Conservation (phyloP, 2,329 filamentous ascomycete species). For the Penicillium fuscoglaucum region DNA sequence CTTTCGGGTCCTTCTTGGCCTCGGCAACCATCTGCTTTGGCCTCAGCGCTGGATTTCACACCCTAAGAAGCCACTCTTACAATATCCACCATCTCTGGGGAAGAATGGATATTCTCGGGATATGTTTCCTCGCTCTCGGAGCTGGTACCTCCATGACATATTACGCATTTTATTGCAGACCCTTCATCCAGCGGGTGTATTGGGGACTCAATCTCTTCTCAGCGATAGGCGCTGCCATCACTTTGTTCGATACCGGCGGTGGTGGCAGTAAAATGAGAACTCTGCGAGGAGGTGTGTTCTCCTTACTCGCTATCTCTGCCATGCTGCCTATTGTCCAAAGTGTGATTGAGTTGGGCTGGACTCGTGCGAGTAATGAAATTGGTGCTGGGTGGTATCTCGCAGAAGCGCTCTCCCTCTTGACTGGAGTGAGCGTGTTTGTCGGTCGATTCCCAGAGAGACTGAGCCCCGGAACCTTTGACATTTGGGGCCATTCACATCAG, state of each 20-base stretch:
- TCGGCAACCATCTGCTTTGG: slow-evolving; percentile 11
- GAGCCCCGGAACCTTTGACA: slow-evolving; percentile 16
- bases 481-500: slow-evolving; percentile 19
- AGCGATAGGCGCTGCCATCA: slow-evolving; percentile 15
- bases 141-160: slow-evolving; percentile 25
- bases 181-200: slow-evolving; percentile 21
- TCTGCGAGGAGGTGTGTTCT: slow-evolving; percentile 27
- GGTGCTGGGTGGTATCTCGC: slow-evolving; percentile 15
- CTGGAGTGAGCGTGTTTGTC: slow-evolving; percentile 13
- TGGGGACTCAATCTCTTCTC: slow-evolving; percentile 23
- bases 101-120: slow-evolving; percentile 32
- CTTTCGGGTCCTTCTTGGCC: slow-evolving; percentile 7
- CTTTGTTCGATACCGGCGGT: slow-evolving; percentile 31
- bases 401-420: slow-evolving; percentile 11
- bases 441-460: slow-evolving; percentile 15
- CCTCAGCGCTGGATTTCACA: slow-evolving; percentile 26
- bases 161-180: slow-evolving; percentile 29
- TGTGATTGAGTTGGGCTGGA: slow-evolving; percentile 26
- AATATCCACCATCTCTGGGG: slow-evolving; percentile 32
- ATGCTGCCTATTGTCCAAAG: slow-evolving; percentile 32
- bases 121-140: slow-evolving; percentile 24
- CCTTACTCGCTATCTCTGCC: slow-evolving; percentile 28
- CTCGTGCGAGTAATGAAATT: slow-evolving; percentile 8
- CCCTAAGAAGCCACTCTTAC: slow-evolving; percentile 32
- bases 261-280: slow-evolving; percentile 27